Evolutionary conservation across 2,329 filamentous ascomycete genomes (phyloP), one percentile per base, ranked within the genome.

Genomic region (Lecanicillium sp.): DNA sequence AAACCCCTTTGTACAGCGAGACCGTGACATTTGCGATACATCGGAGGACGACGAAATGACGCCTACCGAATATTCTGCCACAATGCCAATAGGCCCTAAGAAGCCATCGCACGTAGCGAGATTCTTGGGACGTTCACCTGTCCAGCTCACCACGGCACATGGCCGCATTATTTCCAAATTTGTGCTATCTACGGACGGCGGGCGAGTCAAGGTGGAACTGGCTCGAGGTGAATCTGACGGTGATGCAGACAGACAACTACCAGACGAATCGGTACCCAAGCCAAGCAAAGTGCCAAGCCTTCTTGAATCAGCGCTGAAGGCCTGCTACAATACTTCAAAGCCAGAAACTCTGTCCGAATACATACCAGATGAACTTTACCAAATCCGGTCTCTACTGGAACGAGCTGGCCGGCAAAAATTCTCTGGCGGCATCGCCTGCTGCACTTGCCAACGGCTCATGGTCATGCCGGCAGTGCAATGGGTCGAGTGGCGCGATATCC

Each of bases 401-500:
- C 57, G 58, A 9, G 62, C 68, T 4, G 49, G 54, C 1, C 44
- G 49, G 4, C 64, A 69, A 43, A 65, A 65, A 28, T 62, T 71
- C 28, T 56, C 55, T 0, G 75, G 75, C 4, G 70, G 70, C 2
- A 49, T 68, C 19, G 50, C 51, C 3, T 82, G 78, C 48, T 70
- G 71, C 2, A 58, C 65, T 0, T 82, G 78, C 49, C 48, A 55
- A 17, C 64, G 66, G 19, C 51, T 53, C 8, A 65, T 73, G 4
- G 58, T 77, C 6, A 59, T 72, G 16, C 71, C 77, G 3, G 56
- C 67, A 4, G 61, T 70, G 0, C 67, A 77, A 49, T 82, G 78
- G 78, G 57, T 82, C 7, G 78, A 82, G 50, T 82, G 78, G 72
- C 75, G 71, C 53, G 64, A 71, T 41, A 39, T 64, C 17, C 43